A percentile compares a stretch with the other conserved stretches of the same genome.
These are phyloP conservation scores for Fusarium udum DNA, from an alignment of 2,329 filamentous ascomycete species.

Conservation along the genomic window DNA sequence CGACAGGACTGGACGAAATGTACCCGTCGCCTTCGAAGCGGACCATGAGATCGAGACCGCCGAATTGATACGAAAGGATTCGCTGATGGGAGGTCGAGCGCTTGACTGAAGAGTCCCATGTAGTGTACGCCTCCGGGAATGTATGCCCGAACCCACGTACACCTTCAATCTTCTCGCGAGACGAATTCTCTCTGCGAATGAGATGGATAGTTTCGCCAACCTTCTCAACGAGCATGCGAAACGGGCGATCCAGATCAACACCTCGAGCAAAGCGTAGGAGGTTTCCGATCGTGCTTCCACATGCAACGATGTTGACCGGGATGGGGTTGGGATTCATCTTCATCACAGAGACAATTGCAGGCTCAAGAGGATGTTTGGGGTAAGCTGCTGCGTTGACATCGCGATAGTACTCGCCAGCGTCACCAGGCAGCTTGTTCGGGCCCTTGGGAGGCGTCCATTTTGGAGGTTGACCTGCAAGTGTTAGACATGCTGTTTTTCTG, in stretches of 20 bases:
- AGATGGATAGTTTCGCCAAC: slow-evolving; percentile 69
- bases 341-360: slow-evolving; percentile 55
- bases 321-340: slow-evolving; percentile 30
- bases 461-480: slow-evolving; percentile 34
- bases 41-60: slow-evolving; percentile 43
- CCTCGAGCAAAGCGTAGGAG: slow-evolving; percentile 65
- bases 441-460: slow-evolving; percentile 31
- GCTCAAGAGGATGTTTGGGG: slow-evolving; percentile 60
- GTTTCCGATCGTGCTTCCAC: slow-evolving; percentile 68
- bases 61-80: slow-evolving; percentile 67
- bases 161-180: slow-evolving; percentile 63
- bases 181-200: slow-evolving; percentile 68
- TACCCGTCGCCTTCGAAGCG: slow-evolving; percentile 45
- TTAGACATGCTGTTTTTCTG: background rate
- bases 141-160: slow-evolving; percentile 71
- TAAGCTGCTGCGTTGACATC: slow-evolving; percentile 64
- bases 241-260: slow-evolving; percentile 57
- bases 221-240: slow-evolving; percentile 67
- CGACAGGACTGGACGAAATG: slow-evolving; percentile 7
- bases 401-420: slow-evolving; percentile 61
- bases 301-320: slow-evolving; percentile 67
- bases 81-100: slow-evolving; percentile 70
- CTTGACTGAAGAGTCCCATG: slow-evolving; percentile 64
- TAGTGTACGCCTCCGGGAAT: slow-evolving; percentile 73
- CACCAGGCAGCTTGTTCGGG: slow-evolving; percentile 32